Conservation (phyloP, 352 stramenopile genomes). For the Phytophthora pisi region DNA sequence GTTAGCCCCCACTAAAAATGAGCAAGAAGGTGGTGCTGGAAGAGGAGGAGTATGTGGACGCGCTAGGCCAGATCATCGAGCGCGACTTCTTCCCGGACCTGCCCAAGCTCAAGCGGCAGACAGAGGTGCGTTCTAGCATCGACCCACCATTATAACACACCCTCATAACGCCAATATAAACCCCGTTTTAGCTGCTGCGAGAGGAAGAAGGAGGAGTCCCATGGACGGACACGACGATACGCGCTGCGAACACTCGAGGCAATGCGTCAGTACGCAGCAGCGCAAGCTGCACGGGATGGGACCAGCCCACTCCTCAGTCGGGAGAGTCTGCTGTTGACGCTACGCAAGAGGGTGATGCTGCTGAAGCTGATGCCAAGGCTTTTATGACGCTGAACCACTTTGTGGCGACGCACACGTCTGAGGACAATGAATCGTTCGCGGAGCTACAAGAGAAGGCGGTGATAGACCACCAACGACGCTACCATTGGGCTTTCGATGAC, state of each 20-base stretch:
- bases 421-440: conserved; percentile 84
- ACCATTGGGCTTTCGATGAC: conserved; percentile 82
- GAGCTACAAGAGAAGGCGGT: conserved; percentile 77
- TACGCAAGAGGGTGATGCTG: conserved; percentile 1
- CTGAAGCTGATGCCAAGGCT: conserved; percentile 11
- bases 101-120: conserved; percentile 56
- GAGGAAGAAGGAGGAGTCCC: conserved; percentile 21
- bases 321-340: conserved; percentile 5
- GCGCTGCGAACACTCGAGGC: conserved; percentile 13
- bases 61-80: conserved; percentile 82
- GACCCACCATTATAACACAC: background rate
- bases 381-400: conserved; percentile 75
- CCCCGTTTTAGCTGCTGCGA: conserved; percentile 32
- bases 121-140: conserved; percentile 37
- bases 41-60: conserved; percentile 81
- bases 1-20: conserved; percentile 14
- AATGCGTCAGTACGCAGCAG: conserved; percentile 27
- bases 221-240: conserved; percentile 33
- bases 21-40: conserved; percentile 67
- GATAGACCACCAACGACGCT: conserved; percentile 65
- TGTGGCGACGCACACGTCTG: conserved; percentile 83
- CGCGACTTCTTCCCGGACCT: conserved; percentile 89
- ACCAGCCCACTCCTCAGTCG: conserved; percentile 54
- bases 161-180: background rate
- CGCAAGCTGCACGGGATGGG: conserved; percentile 51